phyloP scores from a whole-genome alignment of 345 rosid species.

The Ceriops decandra region DNA sequence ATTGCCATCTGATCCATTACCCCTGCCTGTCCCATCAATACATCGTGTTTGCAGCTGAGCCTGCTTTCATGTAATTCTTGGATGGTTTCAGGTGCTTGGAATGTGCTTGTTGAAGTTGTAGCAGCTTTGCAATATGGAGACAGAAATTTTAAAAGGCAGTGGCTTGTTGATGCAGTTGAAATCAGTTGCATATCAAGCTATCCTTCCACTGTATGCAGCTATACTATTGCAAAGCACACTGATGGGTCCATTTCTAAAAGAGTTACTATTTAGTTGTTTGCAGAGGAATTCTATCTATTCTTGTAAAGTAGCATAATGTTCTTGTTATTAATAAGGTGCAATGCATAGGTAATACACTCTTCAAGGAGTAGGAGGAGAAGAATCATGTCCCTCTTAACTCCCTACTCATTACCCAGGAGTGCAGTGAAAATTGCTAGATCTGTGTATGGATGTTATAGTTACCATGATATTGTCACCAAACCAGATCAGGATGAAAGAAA shows the following conservation, averaged over 20 bases:
- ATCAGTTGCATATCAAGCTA: constrained; percentile 72
- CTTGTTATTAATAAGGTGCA: too few relatives aligned
- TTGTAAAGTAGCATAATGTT: neutral
- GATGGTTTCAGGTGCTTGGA: constrained; percentile 62
- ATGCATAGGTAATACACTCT: too few relatives aligned
- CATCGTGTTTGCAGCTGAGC: neutral
- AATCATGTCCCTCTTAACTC: too few relatives aligned
- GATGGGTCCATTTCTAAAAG: neutral
- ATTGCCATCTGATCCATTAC: too few relatives aligned
- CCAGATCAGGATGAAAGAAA: too few relatives aligned
- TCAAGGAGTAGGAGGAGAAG: too few relatives aligned
- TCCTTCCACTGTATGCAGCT: constrained; percentile 73
- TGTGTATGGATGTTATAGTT: too few relatives aligned
- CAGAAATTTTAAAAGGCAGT: constrained; percentile 69
- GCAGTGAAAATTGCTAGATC: too few relatives aligned
- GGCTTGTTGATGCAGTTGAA: constrained; percentile 79
- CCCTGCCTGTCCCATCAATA: neutral
- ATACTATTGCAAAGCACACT: neutral
- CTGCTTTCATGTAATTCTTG: constrained; percentile 14
- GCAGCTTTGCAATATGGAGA: constrained; percentile 65
- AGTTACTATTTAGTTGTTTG: neutral
- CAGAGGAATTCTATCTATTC: neutral
- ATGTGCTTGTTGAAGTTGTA: constrained; percentile 58
- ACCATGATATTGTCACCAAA: too few relatives aligned
- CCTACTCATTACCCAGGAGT: too few relatives aligned